A percentile compares a stretch with the other conserved stretches of the same genome.
phyloP scores from a whole-genome alignment of 2,329 filamentous ascomycete genomes.

The Diplodia scrobiculata region DNA sequence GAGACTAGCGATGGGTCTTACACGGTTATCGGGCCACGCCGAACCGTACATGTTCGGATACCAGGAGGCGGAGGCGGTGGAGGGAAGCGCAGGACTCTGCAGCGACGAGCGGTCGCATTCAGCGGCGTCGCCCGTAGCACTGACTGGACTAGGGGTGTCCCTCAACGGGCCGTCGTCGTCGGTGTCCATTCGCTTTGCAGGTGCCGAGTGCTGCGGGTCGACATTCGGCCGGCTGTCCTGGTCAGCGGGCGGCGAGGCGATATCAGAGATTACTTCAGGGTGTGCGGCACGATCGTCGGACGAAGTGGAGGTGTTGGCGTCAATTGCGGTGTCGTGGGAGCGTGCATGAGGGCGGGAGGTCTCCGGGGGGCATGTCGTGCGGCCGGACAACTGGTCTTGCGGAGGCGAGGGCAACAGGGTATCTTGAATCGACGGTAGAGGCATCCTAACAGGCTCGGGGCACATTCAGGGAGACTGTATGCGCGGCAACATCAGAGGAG shows the following conservation, averaged over 20 bases:
- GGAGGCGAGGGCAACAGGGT: conserved; percentile 46
- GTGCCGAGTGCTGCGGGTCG: conserved; percentile 34
- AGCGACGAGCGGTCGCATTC: conserved; percentile 41
- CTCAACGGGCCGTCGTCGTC: conserved; percentile 41
- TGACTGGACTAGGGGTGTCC: conserved; percentile 46
- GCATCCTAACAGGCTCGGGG: conserved; percentile 46
- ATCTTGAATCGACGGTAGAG: conserved; percentile 51
- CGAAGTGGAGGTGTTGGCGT: conserved; percentile 8
- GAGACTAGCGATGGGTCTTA: conserved; percentile 32
- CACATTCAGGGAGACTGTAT: conserved; percentile 27
- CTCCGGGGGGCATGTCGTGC: conserved; percentile 56
- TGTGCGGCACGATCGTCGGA: conserved; percentile 15
- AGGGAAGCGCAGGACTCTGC: conserved; percentile 40
- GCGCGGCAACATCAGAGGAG: conserved; percentile 23
- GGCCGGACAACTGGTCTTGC: conserved; percentile 49
- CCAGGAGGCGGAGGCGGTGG: conserved; percentile 30
- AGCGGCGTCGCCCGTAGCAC: conserved; percentile 40
- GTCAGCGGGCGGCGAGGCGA: conserved; percentile 38
- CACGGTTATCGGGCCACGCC: conserved; percentile 42
- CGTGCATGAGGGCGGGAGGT: conserved; percentile 37
- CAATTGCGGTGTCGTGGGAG: conserved; percentile 19
- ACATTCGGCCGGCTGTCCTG: conserved; percentile 32
- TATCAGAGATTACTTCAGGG: conserved; percentile 32
- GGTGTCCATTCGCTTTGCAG: conserved; percentile 38
- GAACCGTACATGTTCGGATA: conserved; percentile 36